Conservation (phyloP, 208 protist species). For the Strigomonas galati region DNA sequence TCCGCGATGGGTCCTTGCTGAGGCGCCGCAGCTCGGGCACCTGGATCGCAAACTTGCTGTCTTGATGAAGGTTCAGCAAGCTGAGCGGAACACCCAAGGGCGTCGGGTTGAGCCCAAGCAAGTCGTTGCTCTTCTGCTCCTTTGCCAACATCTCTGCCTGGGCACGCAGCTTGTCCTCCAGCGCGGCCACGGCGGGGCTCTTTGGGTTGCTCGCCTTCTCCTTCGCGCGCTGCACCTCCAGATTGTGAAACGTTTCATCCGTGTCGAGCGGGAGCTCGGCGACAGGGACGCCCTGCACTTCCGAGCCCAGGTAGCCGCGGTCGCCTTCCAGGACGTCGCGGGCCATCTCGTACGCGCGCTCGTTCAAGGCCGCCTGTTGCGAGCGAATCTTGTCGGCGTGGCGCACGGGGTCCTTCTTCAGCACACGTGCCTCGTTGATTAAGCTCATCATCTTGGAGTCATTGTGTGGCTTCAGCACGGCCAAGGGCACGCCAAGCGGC, state of each 20-base stretch:
- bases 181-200: constrained; percentile 21
- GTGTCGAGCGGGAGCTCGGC: constrained; percentile 51
- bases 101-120: constrained; percentile 38
- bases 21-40: constrained; percentile 64
- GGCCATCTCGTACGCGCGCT: constrained; percentile 46
- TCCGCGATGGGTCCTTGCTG: constrained; percentile 48
- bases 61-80: constrained; percentile 58
- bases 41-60: constrained; percentile 37
- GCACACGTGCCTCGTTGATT: constrained; percentile 44
- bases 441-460: constrained; percentile 39
- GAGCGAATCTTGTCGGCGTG: constrained; percentile 53
- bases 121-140: constrained; percentile 48
- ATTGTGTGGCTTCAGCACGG: constrained; percentile 52
- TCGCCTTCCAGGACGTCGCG: constrained; percentile 38
- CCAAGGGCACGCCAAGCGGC: constrained; percentile 53
- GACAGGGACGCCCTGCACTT: constrained; percentile 52
- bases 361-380: constrained; percentile 48
- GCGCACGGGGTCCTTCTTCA: constrained; percentile 48
- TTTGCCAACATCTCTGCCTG: constrained; percentile 52
- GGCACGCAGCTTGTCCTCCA: constrained; percentile 52
- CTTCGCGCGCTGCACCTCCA: constrained; percentile 41
- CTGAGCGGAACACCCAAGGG: constrained; percentile 68
- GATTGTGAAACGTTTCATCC: constrained; percentile 45
- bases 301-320: constrained; percentile 37
- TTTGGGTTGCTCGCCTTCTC: constrained; percentile 28